Conservation (phyloP, 208 protist species). For the Leishmania amazonensis region DNA sequence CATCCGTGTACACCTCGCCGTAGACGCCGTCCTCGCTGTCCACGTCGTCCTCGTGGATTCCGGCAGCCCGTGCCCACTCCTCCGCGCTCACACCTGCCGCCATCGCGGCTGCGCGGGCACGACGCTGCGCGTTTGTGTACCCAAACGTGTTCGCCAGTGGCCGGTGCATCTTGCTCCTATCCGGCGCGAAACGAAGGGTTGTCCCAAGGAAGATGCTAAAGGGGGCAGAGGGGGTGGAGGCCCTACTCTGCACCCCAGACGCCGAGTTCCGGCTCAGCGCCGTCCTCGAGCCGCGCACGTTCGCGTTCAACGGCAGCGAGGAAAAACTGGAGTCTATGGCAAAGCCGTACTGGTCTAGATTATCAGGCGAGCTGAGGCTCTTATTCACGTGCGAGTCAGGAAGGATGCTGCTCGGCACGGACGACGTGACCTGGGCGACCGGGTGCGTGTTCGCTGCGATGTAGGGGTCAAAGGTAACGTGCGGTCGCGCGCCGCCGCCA, state of each 20-base stretch:
- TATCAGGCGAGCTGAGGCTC: constrained; percentile 10
- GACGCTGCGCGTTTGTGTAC: constrained; percentile 13
- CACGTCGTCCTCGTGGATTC: neutral
- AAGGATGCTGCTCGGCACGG: neutral
- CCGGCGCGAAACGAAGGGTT: constrained; percentile 27
- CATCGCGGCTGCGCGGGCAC: constrained; percentile 13
- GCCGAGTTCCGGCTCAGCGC: neutral
- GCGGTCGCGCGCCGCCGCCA: constrained; percentile 8
- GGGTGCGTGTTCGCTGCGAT: constrained; percentile 2
- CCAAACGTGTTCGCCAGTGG: constrained; percentile 49
- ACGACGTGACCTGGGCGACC: neutral
- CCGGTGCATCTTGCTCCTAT: constrained; percentile 39
- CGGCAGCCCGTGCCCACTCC: constrained; percentile 4
- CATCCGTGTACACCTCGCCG: constrained; percentile 39
- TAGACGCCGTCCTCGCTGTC: constrained; percentile 26
- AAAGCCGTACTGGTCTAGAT: constrained; percentile 26
- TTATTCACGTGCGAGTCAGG: constrained; percentile 1
- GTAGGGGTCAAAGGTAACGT: constrained; percentile 27
- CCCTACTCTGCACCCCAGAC: neutral
- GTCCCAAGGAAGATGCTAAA: constrained; percentile 27
- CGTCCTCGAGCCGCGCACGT: constrained; percentile 1
- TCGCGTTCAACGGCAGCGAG: neutral
- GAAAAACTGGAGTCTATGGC: constrained; percentile 7
- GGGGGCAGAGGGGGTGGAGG: neutral
- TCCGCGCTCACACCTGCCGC: constrained; percentile 12